Evolutionary conservation across 148 eudicot genomes (phyloP).

Genomic region (Vaccinium macrocarpon): DNA sequence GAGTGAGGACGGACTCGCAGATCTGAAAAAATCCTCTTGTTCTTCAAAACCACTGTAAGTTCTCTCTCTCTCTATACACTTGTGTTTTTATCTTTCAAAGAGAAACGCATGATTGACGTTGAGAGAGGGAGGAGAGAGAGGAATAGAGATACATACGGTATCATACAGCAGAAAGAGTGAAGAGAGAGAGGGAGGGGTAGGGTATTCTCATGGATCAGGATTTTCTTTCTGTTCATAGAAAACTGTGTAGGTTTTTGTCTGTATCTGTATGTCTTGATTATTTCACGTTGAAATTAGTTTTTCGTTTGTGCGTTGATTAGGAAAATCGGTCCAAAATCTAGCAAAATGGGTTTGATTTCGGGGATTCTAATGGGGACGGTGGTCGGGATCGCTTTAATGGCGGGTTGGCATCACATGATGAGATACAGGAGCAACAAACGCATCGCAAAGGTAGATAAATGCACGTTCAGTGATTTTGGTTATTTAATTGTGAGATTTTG

Average conservation of each 20-base stretch:
- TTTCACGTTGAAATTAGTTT: neutral
- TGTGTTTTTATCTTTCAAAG: neutral
- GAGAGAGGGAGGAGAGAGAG: neutral
- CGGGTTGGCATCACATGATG: constrained; percentile 94
- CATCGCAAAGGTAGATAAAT: constrained; percentile 50
- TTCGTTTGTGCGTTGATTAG: constrained; percentile 7
- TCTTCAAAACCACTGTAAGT: constrained; percentile 2
- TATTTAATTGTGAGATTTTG: neutral
- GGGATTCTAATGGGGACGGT: constrained; percentile 78
- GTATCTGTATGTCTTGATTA: neutral
- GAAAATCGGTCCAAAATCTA: neutral
- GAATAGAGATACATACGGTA: neutral
- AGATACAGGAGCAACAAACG: constrained; percentile 66
- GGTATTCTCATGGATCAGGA: neutral
- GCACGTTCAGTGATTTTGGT: neutral
- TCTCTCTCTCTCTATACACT: neutral
- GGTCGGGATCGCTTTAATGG: constrained; percentile 78
- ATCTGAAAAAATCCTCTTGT: constrained; percentile 1
- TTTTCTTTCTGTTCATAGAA: neutral
- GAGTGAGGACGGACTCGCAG: neutral
- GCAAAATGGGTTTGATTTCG: constrained; percentile 80
- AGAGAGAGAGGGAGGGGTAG: neutral
- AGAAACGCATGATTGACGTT: neutral
- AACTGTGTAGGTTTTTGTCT: neutral
- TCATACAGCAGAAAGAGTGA: neutral